These are phyloP conservation scores for Lepidium campestre DNA, from an alignment of 441 rosid species.

Conservation along the genomic window DNA sequence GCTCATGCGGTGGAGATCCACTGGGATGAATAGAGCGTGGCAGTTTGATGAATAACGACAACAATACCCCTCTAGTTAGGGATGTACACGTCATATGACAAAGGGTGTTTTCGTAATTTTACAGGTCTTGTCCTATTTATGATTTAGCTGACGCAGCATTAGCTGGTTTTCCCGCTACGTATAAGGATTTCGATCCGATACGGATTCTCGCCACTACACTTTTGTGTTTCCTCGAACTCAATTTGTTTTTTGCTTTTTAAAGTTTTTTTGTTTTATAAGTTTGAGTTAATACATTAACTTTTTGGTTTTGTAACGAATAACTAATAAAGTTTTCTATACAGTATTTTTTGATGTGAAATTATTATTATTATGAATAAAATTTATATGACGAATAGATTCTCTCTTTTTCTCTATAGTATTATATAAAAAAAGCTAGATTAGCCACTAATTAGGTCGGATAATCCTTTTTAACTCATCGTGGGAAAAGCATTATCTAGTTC, in stretches of 20 bases:
- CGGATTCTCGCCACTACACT: slow-evolving; percentile 8
- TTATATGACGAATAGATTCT: background rate
- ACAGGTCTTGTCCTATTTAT: background rate
- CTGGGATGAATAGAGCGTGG: background rate
- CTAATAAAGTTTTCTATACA: background rate
- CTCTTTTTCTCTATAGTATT: background rate
- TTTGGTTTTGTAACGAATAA: background rate
- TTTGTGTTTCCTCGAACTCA: background rate
- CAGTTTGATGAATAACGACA: background rate
- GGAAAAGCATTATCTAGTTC: background rate
- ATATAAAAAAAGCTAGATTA: background rate
- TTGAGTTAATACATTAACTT: background rate
- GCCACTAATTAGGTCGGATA: slow-evolving; percentile 15
- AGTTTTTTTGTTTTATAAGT: too few relatives aligned
- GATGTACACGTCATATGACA: background rate
- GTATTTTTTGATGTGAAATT: background rate
- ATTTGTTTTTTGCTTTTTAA: background rate
- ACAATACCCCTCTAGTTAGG: background rate
- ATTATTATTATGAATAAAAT: background rate
- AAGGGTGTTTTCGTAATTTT: background rate
- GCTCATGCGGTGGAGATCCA: slow-evolving; percentile 28
- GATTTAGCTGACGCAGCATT: background rate
- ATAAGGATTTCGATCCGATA: slow-evolving; percentile 12
- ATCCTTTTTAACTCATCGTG: background rate
- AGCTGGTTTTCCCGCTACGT: slow-evolving; percentile 11